A percentile compares a stretch with the other conserved stretches of the same genome.
phyloP scores from a whole-genome alignment of 495 filamentous ascomycete species.

The Trichoderma erinaceum region DNA sequence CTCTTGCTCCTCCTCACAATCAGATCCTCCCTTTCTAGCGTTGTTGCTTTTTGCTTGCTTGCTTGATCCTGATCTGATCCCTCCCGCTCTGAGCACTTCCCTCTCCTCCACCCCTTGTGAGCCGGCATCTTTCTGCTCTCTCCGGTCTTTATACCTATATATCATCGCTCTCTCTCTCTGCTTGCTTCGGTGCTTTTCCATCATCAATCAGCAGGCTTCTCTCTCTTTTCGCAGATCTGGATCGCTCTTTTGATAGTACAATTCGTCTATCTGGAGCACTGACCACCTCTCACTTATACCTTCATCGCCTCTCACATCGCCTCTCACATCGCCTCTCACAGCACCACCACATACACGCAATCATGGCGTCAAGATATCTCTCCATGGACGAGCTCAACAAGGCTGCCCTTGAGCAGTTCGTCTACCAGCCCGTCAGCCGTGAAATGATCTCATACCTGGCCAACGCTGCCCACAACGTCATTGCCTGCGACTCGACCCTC shows the following conservation, averaged over 20 bases:
- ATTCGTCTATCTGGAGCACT: neutral
- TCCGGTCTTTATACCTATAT: conserved; percentile 3
- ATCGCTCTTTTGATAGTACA: neutral
- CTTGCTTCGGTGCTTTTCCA: neutral
- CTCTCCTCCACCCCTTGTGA: neutral
- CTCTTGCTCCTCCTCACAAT: neutral
- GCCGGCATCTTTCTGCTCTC: neutral
- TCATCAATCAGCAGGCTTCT: neutral
- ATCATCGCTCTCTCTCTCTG: conserved; percentile 7
- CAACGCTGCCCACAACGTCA: conserved; percentile 74
- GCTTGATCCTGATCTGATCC: neutral
- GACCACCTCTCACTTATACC: neutral
- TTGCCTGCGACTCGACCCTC: conserved; percentile 71
- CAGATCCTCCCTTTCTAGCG: neutral
- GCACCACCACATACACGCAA: conserved; percentile 20
- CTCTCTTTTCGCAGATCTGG: neutral
- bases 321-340: conserved; percentile 19
- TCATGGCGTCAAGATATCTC: conserved; percentile 37
- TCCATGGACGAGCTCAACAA: conserved; percentile 54
- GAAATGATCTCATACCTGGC: conserved; percentile 87
- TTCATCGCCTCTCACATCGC: neutral
- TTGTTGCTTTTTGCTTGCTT: no score
- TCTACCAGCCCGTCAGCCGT: conserved; percentile 70
- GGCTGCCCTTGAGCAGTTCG: conserved; percentile 82
- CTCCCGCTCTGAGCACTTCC: neutral